Conservation (phyloP, 345 rosid genomes). For the Clarkia xantiana region DNA sequence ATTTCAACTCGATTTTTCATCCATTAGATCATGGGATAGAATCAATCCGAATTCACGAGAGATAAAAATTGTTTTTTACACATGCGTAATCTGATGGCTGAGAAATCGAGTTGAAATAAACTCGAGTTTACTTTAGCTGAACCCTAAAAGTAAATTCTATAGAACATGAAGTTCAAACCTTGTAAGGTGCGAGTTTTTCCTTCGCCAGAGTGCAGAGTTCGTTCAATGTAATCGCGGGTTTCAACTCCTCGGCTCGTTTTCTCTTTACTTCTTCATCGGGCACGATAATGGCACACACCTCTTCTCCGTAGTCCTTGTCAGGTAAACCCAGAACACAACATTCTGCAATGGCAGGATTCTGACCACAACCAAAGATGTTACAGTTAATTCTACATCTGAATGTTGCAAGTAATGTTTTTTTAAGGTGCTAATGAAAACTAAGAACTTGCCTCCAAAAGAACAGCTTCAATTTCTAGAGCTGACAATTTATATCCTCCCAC, state of each 20-base stretch:
- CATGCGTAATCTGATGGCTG: too few relatives aligned
- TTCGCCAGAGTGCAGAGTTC: slow-evolving; percentile 76
- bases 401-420: too few relatives aligned
- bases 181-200: slow-evolving; percentile 96
- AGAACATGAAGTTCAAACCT: slow-evolving; percentile 28
- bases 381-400: too few relatives aligned
- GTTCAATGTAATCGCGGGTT: slow-evolving; percentile 53
- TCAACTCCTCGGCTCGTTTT: slow-evolving; percentile 27
- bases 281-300: slow-evolving; percentile 57
- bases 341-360: slow-evolving; percentile 79
- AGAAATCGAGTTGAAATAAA: too few relatives aligned
- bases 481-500: slow-evolving; percentile 97
- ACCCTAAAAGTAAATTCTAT: background rate
- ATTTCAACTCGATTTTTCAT: too few relatives aligned
- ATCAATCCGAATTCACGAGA: too few relatives aligned
- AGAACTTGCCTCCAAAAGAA: slow-evolving; percentile 56
- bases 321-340: slow-evolving; percentile 89
- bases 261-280: slow-evolving; percentile 34
- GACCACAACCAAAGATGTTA: slow-evolving; percentile 11
- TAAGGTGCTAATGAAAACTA: background rate
- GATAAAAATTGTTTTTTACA: too few relatives aligned
- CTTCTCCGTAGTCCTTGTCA: slow-evolving; percentile 84
- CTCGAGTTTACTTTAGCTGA: background rate
- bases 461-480: slow-evolving; percentile 89
- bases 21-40: too few relatives aligned